Percentiles rank a stretch among this genome's conserved stretches.
Evolutionary conservation across 148 eudicot genomes (phyloP).

Genomic region (Simmondsia chinensis): DNA sequence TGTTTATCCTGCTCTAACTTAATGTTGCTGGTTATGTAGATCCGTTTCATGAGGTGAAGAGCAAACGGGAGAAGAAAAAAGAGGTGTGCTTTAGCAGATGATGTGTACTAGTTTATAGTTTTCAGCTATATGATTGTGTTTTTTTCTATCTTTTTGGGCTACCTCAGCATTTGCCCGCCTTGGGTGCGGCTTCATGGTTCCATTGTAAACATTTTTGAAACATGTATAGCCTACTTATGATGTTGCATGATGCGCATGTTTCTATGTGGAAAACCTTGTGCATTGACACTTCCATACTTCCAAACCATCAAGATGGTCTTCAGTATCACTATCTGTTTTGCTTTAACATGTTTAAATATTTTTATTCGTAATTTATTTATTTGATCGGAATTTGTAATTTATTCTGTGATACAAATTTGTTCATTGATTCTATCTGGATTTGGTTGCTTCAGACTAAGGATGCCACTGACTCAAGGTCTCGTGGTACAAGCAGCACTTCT

Average conservation of each 20-base stretch:
- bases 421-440: conserved; percentile 1
- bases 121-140: not conserved
- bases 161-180: not conserved
- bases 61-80: conserved; percentile 97
- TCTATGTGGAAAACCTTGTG: too few species aligned
- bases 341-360: too few species aligned
- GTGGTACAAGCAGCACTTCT: conserved; percentile 43
- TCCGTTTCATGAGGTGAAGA: conserved; percentile 97
- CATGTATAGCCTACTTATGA: not conserved
- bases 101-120: conserved; percentile 3
- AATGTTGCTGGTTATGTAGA: conserved; percentile 40
- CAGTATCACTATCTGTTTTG: too few species aligned
- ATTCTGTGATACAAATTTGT: too few species aligned
- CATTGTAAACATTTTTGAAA: not conserved
- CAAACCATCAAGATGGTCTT: too few species aligned
- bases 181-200: too few species aligned
- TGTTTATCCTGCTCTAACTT: conserved; percentile 34
- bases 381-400: too few species aligned
- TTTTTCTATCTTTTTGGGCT: not conserved
- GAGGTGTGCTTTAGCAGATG: conserved; percentile 61
- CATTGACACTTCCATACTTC: too few species aligned
- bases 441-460: conserved; percentile 50
- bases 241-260: too few species aligned
- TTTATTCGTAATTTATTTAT: not conserved
- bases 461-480: conserved; percentile 59